phyloP scores from a whole-genome alignment of 352 stramenopile genomes.

The Pythium grandisporangium region DNA sequence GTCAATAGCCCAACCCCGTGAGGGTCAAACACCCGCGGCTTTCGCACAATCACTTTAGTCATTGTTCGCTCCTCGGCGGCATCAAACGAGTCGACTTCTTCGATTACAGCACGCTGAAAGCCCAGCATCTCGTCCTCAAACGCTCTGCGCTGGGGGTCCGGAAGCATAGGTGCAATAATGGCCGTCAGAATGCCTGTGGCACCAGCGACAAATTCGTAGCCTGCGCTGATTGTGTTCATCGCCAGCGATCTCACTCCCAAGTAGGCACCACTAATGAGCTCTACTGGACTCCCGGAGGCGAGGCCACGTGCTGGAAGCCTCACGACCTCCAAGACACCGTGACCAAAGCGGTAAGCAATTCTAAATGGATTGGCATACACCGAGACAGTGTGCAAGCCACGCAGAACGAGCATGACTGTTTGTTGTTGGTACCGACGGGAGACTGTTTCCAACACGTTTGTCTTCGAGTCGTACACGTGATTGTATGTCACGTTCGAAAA shows the following conservation, averaged over 20 bases:
- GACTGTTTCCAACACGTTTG: slow-evolving; percentile 66
- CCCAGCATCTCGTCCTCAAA: slow-evolving; percentile 81
- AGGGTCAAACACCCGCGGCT: slow-evolving; percentile 74
- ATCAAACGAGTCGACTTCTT: slow-evolving; percentile 83
- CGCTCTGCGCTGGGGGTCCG: slow-evolving; percentile 56
- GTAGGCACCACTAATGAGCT: slow-evolving; percentile 77
- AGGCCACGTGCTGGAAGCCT: slow-evolving; percentile 68
- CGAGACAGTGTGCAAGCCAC: slow-evolving; percentile 77
- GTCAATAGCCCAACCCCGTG: slow-evolving; percentile 66
- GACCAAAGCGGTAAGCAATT: slow-evolving; percentile 78
- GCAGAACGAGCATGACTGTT: slow-evolving; percentile 75
- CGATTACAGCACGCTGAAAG: slow-evolving; percentile 82
- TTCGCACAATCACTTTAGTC: slow-evolving; percentile 81
- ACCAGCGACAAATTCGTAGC: slow-evolving; percentile 82
- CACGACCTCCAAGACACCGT: slow-evolving; percentile 75
- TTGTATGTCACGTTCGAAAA: slow-evolving; percentile 76
- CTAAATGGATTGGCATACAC: slow-evolving; percentile 85
- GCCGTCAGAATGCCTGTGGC: slow-evolving; percentile 67
- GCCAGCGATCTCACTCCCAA: slow-evolving; percentile 75
- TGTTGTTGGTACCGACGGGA: slow-evolving; percentile 79
- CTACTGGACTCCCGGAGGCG: slow-evolving; percentile 71
- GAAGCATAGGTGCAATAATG: slow-evolving; percentile 58
- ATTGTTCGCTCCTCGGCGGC: slow-evolving; percentile 81
- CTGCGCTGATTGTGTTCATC: slow-evolving; percentile 86
- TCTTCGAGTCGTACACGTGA: slow-evolving; percentile 75